Base-by-base conservation (phyloP, 495 filamentous ascomycete genomes). In the Friedmanniomyces endolithicus region DNA sequence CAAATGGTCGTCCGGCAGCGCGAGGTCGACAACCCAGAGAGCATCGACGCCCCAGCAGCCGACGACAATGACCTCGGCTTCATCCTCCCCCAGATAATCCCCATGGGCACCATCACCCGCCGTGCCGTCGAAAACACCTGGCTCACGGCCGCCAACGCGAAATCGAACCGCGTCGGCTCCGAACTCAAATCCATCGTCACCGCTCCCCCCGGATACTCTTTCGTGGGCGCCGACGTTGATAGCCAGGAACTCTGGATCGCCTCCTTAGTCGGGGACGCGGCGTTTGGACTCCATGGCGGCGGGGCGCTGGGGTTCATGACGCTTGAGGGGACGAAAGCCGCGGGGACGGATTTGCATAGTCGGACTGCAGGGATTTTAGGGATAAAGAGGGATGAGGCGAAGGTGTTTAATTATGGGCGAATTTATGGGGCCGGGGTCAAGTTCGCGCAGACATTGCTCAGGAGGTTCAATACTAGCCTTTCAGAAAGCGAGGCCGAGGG, bases 231-330 rank as follows among this genome's bases (percentile, higher is more conserved):
- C 3, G 92, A 99, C 68, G 92, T 99, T 7, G 92, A 99, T 63
- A 96, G 90, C n/a, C 84, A 99, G 67, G 92, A 99, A 69, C 76
- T 99, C 29, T 99, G 92, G 92, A 99, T 99, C 63, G 92, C 92
- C 7, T 90, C 86, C 68, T 77, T 99, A 4, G 81, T 99, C 29
- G 92, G 92, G 20, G 92, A 99, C 70, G 84, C 92, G 12, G 86
- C 89, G 50, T 97, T 99, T 68, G 81, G 84, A 59, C 72, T 97
- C 1, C 92, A 99, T 59, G 92, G 92, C 54, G 94, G 92, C 46
- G 95, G 94, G 61, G 94, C 92, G 4, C 84, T 97, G 51, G 92
- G 94, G 8, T 99, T 99, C 73, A 99, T 99, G 92, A 97, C 94
- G 1, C 72, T 99, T 16, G 92, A 99, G 68, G 92, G 92, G 7